A percentile compares a stretch with the other conserved stretches of the same genome.
Conservation (phyloP, 768 basidiomycete genomes). For the Calocybe cyanea region DNA sequence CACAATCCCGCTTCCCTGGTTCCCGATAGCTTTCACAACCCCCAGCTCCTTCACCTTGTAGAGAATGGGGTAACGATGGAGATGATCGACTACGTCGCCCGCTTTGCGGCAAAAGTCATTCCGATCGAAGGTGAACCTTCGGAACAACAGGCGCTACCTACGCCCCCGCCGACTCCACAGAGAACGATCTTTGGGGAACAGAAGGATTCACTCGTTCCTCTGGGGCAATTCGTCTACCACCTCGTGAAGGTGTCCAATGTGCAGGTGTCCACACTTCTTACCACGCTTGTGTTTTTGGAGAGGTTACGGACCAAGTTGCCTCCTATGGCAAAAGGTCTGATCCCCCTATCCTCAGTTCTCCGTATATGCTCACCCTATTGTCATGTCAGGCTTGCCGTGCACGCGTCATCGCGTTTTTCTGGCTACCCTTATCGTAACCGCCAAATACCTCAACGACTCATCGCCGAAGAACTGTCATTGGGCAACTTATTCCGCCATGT, state of each 20-base stretch:
- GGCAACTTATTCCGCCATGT: slow-evolving; percentile 72
- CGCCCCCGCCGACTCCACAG: slow-evolving; percentile 67
- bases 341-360: slow-evolving; percentile 4
- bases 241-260: slow-evolving; percentile 82
- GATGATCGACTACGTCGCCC: slow-evolving; percentile 85
- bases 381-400: slow-evolving; percentile 68
- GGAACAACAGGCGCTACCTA: slow-evolving; percentile 40
- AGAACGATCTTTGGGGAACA: slow-evolving; percentile 36
- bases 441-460: slow-evolving; percentile 97
- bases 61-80: slow-evolving; percentile 72
- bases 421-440: slow-evolving; percentile 90
- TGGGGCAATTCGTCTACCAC: slow-evolving; percentile 82
- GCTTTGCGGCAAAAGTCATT: slow-evolving; percentile 74
- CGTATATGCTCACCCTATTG: slow-evolving; percentile 2
- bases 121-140: slow-evolving; percentile 54
- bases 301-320: slow-evolving; percentile 80
- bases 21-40: slow-evolving; percentile 72
- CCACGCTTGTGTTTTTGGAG: slow-evolving; percentile 89
- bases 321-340: slow-evolving; percentile 77
- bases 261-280: slow-evolving; percentile 85
- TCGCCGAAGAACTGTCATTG: slow-evolving; percentile 95
- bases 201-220: slow-evolving; percentile 26
- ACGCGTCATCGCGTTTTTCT: slow-evolving; percentile 95
- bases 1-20: slow-evolving; percentile 79
- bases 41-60: slow-evolving; percentile 76